phyloP scores from a whole-genome alignment of 2,329 filamentous ascomycete genomes.

The Orbilia ellipsospora region DNA sequence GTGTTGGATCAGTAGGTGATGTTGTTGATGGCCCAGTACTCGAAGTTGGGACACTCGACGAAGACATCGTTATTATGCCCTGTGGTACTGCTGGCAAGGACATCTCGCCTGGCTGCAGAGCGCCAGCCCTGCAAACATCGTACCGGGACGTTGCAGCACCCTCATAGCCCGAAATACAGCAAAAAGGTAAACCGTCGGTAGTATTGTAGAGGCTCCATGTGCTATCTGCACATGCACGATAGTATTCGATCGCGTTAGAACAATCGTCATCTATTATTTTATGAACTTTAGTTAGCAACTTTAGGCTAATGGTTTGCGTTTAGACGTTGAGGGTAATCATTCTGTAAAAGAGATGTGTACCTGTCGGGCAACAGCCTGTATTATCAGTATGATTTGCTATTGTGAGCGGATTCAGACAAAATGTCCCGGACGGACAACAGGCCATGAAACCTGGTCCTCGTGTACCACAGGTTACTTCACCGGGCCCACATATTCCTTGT shows the following conservation, averaged over 20 bases:
- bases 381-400: constrained; percentile 20
- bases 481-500: not conserved
- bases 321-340: no score
- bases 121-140: constrained; percentile 11
- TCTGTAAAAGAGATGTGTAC: not conserved
- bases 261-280: constrained; percentile 17
- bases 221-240: constrained; percentile 23
- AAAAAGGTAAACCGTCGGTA: constrained; percentile 24
- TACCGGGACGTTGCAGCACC: constrained; percentile 11
- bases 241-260: not conserved
- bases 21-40: not conserved
- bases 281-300: not conserved
- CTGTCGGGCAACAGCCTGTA: constrained; percentile 32
- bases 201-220: constrained; percentile 34
- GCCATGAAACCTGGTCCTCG: constrained; percentile 23
- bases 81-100: constrained; percentile 6
- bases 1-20: not conserved
- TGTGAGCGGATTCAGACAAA: constrained; percentile 14
- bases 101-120: constrained; percentile 5
- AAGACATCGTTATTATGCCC: not conserved
- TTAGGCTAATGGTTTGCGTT: no score
- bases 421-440: constrained; percentile 25
- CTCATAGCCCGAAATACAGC: constrained; percentile 10
- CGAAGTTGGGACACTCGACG: not conserved
- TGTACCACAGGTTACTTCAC: constrained; percentile 5